phyloP scores from a whole-genome alignment of 805 yeast species.

The Wickerhamomyces pijperi region DNA sequence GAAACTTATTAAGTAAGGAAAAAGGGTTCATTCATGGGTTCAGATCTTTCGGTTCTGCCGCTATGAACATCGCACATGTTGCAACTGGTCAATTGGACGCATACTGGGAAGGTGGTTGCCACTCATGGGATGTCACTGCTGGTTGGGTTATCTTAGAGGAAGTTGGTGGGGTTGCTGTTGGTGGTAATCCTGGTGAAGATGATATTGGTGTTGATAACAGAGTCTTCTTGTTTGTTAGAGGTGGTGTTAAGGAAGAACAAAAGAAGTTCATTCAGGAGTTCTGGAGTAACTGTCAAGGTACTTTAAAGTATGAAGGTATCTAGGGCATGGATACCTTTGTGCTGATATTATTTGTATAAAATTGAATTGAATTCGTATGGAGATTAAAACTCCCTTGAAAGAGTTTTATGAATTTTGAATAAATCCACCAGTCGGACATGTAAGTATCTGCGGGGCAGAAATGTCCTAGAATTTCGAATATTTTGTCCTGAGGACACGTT shows the following conservation, averaged over 20 bases:
- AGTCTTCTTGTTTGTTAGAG: conserved; percentile 48
- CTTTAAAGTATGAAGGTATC: conserved; percentile 23
- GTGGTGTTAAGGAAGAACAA: conserved; percentile 31
- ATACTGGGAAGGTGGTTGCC: conserved; percentile 66
- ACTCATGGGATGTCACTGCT: conserved; percentile 62
- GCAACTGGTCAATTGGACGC: conserved; percentile 50
- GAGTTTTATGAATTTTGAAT: too few relatives aligned
- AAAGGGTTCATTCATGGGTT: conserved; percentile 55
- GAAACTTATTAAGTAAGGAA: conserved; percentile 30
- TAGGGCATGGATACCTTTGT: too few relatives aligned
- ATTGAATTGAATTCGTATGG: too few relatives aligned
- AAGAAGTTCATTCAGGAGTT: conserved; percentile 33
- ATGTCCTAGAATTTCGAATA: too few relatives aligned
- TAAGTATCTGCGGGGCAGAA: too few relatives aligned
- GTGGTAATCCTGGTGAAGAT: conserved; percentile 41
- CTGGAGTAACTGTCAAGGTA: conserved; percentile 39
- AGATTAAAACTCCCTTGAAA: too few relatives aligned
- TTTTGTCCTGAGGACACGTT: too few relatives aligned
- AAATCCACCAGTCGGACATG: too few relatives aligned
- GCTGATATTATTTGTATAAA: too few relatives aligned
- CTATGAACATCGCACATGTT: conserved; percentile 46
- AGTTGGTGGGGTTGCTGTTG: conserved; percentile 47
- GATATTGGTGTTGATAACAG: conserved; percentile 38
- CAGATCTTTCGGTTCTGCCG: conserved; percentile 54
- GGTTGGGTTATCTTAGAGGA: conserved; percentile 53